Percentiles rank a stretch among this genome's conserved stretches.
phyloP scores from a whole-genome alignment of 306 rosid genomes.

The Quercus engelmannii region DNA sequence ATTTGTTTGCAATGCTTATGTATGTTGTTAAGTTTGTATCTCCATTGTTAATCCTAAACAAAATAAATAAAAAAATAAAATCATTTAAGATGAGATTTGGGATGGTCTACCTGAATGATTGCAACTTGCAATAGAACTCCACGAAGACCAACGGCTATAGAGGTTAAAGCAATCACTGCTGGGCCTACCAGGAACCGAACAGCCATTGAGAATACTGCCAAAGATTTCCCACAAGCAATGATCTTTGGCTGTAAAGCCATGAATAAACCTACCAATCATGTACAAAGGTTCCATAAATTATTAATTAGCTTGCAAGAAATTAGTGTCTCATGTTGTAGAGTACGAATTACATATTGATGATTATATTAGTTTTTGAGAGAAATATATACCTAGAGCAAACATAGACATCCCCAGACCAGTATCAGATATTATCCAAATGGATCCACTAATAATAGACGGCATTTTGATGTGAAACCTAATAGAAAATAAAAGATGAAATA shows the following conservation, averaged over 20 bases:
- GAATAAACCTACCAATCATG: constrained; percentile 18
- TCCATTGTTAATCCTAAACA: too few relatives aligned
- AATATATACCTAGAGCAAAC: constrained; percentile 25
- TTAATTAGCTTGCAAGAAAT: neutral
- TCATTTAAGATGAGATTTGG: neutral
- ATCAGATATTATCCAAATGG: constrained; percentile 13
- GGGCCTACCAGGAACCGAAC: constrained; percentile 25
- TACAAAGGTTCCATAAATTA: neutral
- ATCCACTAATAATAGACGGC: constrained; percentile 8
- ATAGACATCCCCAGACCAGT: constrained; percentile 25
- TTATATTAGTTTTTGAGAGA: neutral
- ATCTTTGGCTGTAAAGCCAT: constrained; percentile 21
- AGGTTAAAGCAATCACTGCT: constrained; percentile 23
- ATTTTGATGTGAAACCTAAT: constrained; percentile 17
- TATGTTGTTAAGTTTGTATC: too few relatives aligned
- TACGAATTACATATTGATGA: neutral
- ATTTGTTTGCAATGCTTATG: too few relatives aligned
- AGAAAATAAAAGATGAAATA: neutral
- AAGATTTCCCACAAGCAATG: constrained; percentile 2
- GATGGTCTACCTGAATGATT: constrained; percentile 22
- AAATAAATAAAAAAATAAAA: neutral
- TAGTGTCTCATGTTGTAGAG: too few relatives aligned
- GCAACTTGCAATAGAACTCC: constrained; percentile 18
- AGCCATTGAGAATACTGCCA: neutral
- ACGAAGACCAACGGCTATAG: constrained; percentile 20